Conservation (phyloP, 129 eudicot genomes). For the Gnaphalium uliginosum region DNA sequence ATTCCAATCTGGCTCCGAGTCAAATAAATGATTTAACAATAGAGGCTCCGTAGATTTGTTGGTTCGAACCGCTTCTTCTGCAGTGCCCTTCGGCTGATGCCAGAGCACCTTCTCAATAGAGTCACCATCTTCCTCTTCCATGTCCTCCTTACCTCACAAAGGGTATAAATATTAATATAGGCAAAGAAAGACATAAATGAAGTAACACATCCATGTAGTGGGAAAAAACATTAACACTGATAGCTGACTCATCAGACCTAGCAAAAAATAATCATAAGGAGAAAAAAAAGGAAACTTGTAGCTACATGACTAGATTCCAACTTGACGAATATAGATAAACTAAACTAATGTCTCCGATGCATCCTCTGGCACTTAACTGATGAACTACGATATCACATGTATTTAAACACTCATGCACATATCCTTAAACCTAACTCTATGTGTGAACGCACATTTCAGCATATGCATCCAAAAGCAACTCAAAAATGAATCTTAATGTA, state of each 20-base stretch:
- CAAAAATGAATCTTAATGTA: not conserved
- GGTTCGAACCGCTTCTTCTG: conserved; percentile 74
- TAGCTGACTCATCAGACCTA: not conserved
- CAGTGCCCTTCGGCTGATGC: conserved; percentile 97
- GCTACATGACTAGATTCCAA: not conserved
- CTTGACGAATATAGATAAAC: too few relatives aligned
- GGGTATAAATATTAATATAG: conserved; percentile 21
- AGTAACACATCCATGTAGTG: conserved; percentile 1
- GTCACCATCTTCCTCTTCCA: conserved; percentile 93
- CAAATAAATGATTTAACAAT: conserved; percentile 73
- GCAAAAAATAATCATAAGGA: not conserved
- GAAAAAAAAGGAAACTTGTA: not conserved
- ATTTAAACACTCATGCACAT: not conserved
- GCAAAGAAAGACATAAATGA: not conserved
- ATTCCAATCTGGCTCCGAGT: conserved; percentile 86
- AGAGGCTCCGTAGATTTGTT: conserved; percentile 76
- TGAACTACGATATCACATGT: not conserved
- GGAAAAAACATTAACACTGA: not conserved
- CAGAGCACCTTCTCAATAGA: conserved; percentile 91
- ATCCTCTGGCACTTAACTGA: not conserved
- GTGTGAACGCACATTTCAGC: not conserved
- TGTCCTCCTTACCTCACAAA: conserved; percentile 65
- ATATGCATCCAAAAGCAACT: not conserved
- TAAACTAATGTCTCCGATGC: not conserved
- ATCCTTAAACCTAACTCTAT: not conserved